A percentile compares a stretch with the other conserved stretches of the same genome.
These are phyloP conservation scores for Gaultheria prostrata DNA, from an alignment of 148 eudicot genomes.

Conservation along the genomic window DNA sequence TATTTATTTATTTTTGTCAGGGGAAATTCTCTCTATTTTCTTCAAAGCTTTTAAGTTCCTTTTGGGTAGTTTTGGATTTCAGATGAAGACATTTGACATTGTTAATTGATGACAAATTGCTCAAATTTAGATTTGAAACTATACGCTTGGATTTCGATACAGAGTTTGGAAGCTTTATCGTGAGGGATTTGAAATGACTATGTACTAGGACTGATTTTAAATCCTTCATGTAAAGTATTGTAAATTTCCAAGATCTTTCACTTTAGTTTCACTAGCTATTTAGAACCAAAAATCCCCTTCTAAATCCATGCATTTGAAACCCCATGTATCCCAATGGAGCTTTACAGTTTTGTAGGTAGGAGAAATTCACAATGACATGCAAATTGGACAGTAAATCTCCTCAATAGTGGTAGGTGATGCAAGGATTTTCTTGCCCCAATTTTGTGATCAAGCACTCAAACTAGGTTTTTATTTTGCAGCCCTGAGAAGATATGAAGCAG, in stretches of 20 bases:
- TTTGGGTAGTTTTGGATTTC: background rate
- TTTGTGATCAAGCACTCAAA: background rate
- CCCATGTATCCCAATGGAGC: background rate
- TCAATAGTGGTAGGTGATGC: background rate
- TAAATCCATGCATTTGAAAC: background rate
- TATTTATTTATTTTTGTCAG: background rate
- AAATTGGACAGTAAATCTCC: background rate
- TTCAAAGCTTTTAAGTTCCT: background rate
- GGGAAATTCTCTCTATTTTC: background rate
- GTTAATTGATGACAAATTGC: background rate
- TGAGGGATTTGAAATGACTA: background rate
- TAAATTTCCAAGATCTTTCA: background rate
- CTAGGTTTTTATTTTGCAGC: conserved; percentile 40
- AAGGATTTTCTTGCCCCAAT: background rate
- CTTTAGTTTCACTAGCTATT: background rate
- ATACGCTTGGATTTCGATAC: background rate
- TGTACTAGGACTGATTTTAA: background rate
- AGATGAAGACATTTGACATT: background rate
- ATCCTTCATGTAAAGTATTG: background rate
- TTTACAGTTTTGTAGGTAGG: background rate
- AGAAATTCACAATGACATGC: background rate
- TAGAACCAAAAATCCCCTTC: background rate
- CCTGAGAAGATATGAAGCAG: conserved; percentile 79
- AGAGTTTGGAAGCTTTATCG: background rate
- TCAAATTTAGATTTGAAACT: background rate